phyloP scores from a whole-genome alignment of 2,329 filamentous ascomycete species.

The Chrysoporthe deuterocubensis region DNA sequence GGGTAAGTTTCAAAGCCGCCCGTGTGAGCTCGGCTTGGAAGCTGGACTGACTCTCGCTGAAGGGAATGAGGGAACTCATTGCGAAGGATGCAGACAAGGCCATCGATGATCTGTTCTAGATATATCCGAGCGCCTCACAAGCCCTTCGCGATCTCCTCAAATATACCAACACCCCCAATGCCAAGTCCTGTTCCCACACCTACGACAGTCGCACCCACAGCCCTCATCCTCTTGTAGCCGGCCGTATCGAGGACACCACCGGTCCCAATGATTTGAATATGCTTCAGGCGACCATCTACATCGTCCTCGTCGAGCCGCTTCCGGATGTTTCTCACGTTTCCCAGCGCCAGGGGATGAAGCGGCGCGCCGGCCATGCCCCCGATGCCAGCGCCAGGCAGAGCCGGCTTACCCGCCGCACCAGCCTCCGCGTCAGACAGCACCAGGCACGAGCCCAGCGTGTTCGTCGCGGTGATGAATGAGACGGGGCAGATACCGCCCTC shows the following conservation, averaged over 20 bases:
- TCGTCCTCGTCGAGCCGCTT: conserved; percentile 57
- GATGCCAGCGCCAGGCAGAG: conserved; percentile 60
- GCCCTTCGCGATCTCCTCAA: conserved; percentile 56
- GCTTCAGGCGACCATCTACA: conserved; percentile 42
- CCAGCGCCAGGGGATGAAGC: conserved; percentile 73
- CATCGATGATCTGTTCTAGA: conserved; percentile 79
- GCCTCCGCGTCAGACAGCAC: conserved; percentile 47
- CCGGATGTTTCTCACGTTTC: conserved; percentile 74
- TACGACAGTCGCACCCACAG: conserved; percentile 68
- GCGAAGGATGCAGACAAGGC: conserved; percentile 92
- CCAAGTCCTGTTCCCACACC: conserved; percentile 73
- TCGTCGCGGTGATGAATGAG: conserved; percentile 74
- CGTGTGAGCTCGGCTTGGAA: background rate
- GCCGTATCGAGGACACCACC: conserved; percentile 70
- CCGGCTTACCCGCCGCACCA: conserved; percentile 42
- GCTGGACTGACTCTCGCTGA: conserved; percentile 33
- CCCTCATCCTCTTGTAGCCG: conserved; percentile 68
- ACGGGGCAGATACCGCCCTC: conserved; percentile 46
- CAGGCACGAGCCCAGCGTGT: conserved; percentile 71
- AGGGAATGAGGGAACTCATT: conserved; percentile 96
- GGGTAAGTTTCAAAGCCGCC: conserved; percentile 57
- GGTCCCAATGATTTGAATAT: conserved; percentile 70
- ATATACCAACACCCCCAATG: conserved; percentile 63
- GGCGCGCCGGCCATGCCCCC: conserved; percentile 75
- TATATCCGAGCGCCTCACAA: conserved; percentile 13